Base-by-base conservation (phyloP, 2,329 filamentous ascomycete genomes). In the Fusarium cicatricum region DNA sequence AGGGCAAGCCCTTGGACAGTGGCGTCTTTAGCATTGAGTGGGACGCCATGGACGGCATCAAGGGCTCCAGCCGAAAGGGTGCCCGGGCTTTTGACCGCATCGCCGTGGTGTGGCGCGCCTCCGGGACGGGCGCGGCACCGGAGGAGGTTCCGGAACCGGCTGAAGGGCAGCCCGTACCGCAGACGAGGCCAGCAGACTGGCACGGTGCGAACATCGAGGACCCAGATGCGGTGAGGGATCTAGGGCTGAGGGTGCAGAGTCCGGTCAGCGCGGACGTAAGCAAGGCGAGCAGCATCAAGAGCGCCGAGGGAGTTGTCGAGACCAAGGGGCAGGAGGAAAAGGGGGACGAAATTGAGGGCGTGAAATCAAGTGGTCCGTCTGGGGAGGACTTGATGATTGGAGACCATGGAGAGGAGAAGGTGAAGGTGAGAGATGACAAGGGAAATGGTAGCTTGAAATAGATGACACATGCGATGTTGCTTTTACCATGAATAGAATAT, bases 31-130 rank as follows among this genome's bases (percentile, higher is more conserved):
- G 78, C 53, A 82, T 86, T 23, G 80, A 81, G 1, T 86, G 84
- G 84, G 83, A 85, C 33, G 79, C 80, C 48, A 90, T 99, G 86
- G 95, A 99, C 66, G 95, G 95, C 3, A 93, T 99, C 74, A 97
- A 97, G 73, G 95, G 95, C 1, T 93, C 90, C 5, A 86, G 82
- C 17, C 84, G 88, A 28, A 96, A 96, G 72, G 95, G 95, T 0
- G 89, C 89, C 1, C 82, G 88, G 37, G 91, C 91, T 0, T 86
- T 96, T 9, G 94, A 99, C 70, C 85, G 85, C 34, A 79, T 98
- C 19, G 88, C 91, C 11, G 90, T 98, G 0, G 88, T 97, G 0
- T 99, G 95, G 95, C 86, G 87, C 34, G 75, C 76, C 1, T 74
- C 73, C 0, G 71, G 68, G 4, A 65, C 71, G 0, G 69, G 67